Percentiles rank a stretch among this genome's conserved stretches.
Conservation (phyloP, 106 monocot genomes). For the Dioscorea dumetorum region DNA sequence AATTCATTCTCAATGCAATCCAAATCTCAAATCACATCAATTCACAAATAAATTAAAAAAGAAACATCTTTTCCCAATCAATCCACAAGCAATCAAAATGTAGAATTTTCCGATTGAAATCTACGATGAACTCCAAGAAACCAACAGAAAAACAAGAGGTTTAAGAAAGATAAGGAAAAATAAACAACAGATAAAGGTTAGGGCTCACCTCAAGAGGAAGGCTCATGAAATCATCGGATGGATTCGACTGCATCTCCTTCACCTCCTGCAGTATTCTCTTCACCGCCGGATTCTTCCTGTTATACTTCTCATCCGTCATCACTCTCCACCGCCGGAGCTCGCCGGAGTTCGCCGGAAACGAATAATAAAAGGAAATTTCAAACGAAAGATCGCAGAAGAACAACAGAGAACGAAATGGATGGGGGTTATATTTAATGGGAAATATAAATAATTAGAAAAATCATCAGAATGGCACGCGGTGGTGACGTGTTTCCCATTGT, state of each 20-base stretch:
- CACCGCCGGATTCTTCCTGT: conserved; percentile 86
- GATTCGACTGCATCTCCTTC: conserved; percentile 96
- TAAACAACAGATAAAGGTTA: not conserved
- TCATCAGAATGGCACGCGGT: not conserved
- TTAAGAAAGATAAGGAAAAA: not conserved
- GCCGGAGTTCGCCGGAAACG: not conserved
- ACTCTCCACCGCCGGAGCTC: not conserved
- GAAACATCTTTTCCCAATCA: too few species aligned
- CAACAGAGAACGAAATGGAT: not conserved
- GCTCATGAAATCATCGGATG: conserved; percentile 91
- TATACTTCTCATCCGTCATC: conserved; percentile 72
- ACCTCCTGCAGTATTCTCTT: conserved; percentile 98
- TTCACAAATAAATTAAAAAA: too few species aligned
- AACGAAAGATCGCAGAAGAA: not conserved
- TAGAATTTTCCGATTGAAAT: too few species aligned
- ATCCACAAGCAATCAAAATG: too few species aligned
- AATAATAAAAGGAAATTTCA: not conserved
- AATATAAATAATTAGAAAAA: not conserved
- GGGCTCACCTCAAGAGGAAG: conserved; percentile 82
- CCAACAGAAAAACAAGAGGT: too few species aligned
- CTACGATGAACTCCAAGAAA: too few species aligned
- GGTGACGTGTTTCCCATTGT: not conserved
- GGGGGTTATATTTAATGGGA: not conserved
- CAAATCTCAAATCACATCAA: too few species aligned
- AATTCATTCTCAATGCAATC: too few species aligned